Percentiles rank a stretch among this genome's conserved stretches.
phyloP scores from a whole-genome alignment of 805 yeast genomes.

The Jamesozyma spencerorum region DNA sequence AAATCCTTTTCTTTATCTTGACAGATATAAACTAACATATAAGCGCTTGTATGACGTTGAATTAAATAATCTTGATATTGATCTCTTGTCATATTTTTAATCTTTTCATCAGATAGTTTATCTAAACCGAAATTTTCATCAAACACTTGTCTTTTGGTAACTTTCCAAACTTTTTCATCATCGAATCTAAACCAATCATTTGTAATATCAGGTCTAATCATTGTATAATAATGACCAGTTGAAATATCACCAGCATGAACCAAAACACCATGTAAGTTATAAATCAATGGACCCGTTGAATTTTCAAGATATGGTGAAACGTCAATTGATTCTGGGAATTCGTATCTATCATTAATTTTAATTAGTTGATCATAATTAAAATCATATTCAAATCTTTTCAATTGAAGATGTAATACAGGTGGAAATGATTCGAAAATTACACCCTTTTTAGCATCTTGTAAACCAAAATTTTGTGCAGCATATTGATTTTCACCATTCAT shows the following conservation, averaged over 20 bases:
- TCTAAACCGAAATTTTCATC: conserved; percentile 89
- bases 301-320: conserved; percentile 69
- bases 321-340: conserved; percentile 77
- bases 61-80: conserved; percentile 57
- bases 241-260: conserved; percentile 95
- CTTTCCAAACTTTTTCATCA: conserved; percentile 89
- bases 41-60: conserved; percentile 86
- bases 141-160: conserved; percentile 73
- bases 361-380: conserved; percentile 80
- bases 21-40: conserved; percentile 89
- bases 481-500: conserved; percentile 93
- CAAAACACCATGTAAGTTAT: conserved; percentile 83
- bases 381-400: conserved; percentile 91
- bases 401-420: conserved; percentile 83
- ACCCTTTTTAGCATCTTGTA: conserved; percentile 95
- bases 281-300: conserved; percentile 42
- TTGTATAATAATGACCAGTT: conserved; percentile 92
- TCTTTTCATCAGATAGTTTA: conserved; percentile 39
- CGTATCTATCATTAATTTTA: conserved; percentile 86
- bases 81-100: conserved; percentile 43
- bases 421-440: conserved; percentile 88
- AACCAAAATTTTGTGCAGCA: conserved; percentile 79
- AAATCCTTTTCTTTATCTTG: conserved; percentile 48
- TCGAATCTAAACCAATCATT: conserved; percentile 86
- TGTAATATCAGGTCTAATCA: conserved; percentile 68